Evolutionary conservation across 192 early-diverging fungal genomes (phyloP), one percentile per base, ranked within the genome.

Genomic region (Jimgerdemannia flammicorona): DNA sequence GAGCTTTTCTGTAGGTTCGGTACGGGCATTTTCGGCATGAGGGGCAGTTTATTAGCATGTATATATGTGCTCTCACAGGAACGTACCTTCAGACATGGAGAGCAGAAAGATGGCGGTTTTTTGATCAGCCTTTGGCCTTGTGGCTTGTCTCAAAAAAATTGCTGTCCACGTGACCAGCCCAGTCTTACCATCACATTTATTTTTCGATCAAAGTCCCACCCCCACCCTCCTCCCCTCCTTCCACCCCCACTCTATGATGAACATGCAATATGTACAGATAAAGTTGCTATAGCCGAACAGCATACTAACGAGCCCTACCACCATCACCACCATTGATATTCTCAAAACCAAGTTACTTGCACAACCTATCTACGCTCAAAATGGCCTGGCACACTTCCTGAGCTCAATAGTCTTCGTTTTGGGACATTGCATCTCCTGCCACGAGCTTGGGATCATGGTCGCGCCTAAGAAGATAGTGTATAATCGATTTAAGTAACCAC

Each of bases 391-490:
- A 74, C 97, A 99, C 83, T 99, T 99, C 71, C 98, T 86, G 74
- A 89, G 90, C 74, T 98, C 98, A 40, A 96, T 84, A 0, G 81
- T 79, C 65, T 90, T 88, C 3, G 97, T 97, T 78, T 93, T 94
- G 18, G 98, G 93, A 78, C 97, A 97, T 69, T 98, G 91, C 98
- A 99, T 99, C 74, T 98, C 89, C 81, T 98, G 93, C 98, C 98
- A 99, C 63, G 95, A 96, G 44, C 98, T 89, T 4, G 98, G 98
- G 43, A 98, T 86, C 94, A 98, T 93, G 2, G 95, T 89, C 69
- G 84, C 87, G 66, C 82, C 81, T 64, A 74, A 3, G 66, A 74
- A 67, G 3, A 54, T 40, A 29, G 40, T n/a, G n/a, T n/a, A n/a
- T n/a, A n/a, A n/a, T n/a, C n/a, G n/a, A n/a, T n/a, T n/a, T n/a